Percentiles rank a stretch among this genome's conserved stretches.
phyloP scores from a whole-genome alignment of 2,329 filamentous ascomycete genomes.

The Aspergillus puulaauensis region DNA sequence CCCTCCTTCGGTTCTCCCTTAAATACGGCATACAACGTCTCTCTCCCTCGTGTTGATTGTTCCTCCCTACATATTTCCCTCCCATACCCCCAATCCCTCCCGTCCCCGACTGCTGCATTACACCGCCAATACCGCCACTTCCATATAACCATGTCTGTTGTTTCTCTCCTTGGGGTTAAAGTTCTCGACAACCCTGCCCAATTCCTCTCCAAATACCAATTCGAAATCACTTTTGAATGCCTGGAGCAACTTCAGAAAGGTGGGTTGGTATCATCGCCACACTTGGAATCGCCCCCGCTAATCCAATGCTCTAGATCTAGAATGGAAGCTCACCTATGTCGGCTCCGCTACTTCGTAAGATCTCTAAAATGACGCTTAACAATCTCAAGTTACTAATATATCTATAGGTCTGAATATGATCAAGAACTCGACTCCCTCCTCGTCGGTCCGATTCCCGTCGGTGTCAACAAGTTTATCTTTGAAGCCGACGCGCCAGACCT shows the following conservation, averaged over 20 bases:
- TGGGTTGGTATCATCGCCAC: constrained; percentile 34
- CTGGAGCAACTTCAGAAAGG: constrained; percentile 92
- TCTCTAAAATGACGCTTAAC: not conserved
- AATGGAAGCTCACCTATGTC: constrained; percentile 99
- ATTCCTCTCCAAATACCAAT: constrained; percentile 90
- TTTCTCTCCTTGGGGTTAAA: constrained; percentile 92
- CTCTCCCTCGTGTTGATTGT: constrained; percentile 1
- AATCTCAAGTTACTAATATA: constrained; percentile 22
- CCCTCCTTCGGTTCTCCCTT: constrained; percentile 19
- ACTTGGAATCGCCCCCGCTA: constrained; percentile 10
- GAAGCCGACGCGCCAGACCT: constrained; percentile 92
- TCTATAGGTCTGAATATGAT: constrained; percentile 81
- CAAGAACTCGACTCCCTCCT: constrained; percentile 97
- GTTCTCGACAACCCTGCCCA: constrained; percentile 96
- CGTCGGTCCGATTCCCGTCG: constrained; percentile 94
- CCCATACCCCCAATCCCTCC: not conserved
- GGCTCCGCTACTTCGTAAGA: constrained; percentile 93
- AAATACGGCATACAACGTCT: constrained; percentile 14
- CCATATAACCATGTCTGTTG: constrained; percentile 76
- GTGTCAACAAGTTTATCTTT: constrained; percentile 98
- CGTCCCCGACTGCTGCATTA: not conserved
- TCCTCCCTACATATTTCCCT: constrained; percentile 3
- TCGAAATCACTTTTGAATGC: constrained; percentile 99
- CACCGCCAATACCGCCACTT: constrained; percentile 10
- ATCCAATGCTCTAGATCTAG: constrained; percentile 66